phyloP scores from a whole-genome alignment of 495 filamentous ascomycete genomes.

The Talaromyces stipitatus region DNA sequence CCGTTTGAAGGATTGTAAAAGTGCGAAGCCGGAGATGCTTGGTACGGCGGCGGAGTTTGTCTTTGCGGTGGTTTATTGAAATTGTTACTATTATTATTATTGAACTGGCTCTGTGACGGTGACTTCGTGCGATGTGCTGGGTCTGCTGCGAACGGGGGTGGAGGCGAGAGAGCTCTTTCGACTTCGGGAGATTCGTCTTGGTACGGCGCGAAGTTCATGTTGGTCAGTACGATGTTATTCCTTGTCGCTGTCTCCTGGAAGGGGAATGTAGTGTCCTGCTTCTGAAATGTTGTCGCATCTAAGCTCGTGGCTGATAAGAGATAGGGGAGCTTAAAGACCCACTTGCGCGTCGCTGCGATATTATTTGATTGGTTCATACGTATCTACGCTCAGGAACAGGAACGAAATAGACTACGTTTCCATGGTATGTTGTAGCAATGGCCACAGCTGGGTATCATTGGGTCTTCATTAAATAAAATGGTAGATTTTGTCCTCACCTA shows the following conservation, averaged over 20 bases:
- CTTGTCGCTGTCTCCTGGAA: background rate
- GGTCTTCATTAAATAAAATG: background rate
- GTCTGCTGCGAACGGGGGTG: slow-evolving; percentile 28
- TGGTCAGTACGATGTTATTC: background rate
- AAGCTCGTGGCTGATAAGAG: too few species aligned
- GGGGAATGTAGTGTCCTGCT: background rate
- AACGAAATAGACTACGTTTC: too few species aligned
- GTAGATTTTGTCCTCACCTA: slow-evolving; percentile 8
- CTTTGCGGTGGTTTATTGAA: background rate
- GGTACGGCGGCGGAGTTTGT: background rate
- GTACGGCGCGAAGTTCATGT: slow-evolving; percentile 94
- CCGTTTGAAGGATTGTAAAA: background rate
- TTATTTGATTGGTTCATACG: too few species aligned
- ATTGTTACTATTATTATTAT: background rate
- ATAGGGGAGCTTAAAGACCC: too few species aligned
- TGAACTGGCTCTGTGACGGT: slow-evolving; percentile 23
- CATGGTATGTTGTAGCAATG: background rate
- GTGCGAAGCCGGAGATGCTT: background rate
- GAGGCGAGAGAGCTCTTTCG: slow-evolving; percentile 64
- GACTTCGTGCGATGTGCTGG: slow-evolving; percentile 35
- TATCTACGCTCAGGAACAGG: background rate
- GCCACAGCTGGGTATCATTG: background rate
- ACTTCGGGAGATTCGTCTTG: slow-evolving; percentile 80
- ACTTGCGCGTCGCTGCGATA: too few species aligned
- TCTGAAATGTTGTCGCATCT: background rate